Evolutionary conservation across 2,329 filamentous ascomycete genomes (phyloP).

Genomic region (Rhinocladiella similis): DNA sequence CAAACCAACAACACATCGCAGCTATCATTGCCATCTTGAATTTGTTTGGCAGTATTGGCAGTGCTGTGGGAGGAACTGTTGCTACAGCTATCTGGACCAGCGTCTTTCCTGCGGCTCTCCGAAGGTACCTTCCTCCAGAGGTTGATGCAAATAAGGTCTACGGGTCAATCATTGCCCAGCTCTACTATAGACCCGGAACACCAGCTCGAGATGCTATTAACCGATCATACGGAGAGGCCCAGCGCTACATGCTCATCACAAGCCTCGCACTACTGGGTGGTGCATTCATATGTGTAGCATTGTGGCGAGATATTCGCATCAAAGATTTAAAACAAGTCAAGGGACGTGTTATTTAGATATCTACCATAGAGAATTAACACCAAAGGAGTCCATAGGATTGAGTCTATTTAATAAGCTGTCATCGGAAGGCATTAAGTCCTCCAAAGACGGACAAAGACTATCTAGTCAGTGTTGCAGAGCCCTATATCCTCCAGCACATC

Average conservation of each 20-base stretch:
- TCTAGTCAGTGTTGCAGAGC: no score
- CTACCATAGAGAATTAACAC: constrained; percentile 33
- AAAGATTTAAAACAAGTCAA: constrained; percentile 25
- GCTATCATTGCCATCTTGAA: constrained; percentile 36
- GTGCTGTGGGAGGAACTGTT: constrained; percentile 35
- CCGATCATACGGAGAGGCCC: constrained; percentile 48
- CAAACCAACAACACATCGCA: constrained; percentile 55
- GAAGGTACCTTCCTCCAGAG: constrained; percentile 37
- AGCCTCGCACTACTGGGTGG: constrained; percentile 15
- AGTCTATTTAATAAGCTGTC: no score
- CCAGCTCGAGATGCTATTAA: constrained; percentile 46
- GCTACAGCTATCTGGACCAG: constrained; percentile 37
- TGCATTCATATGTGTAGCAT: constrained; percentile 9
- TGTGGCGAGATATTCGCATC: constrained; percentile 26
- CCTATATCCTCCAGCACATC: background rate
- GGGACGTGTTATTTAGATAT: constrained; percentile 17
- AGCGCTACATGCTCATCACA: constrained; percentile 45
- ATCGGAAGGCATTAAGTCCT: no score
- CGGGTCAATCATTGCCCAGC: constrained; percentile 54
- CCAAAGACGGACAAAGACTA: no score
- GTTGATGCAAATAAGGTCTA: constrained; percentile 51
- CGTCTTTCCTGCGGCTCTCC: constrained; percentile 39
- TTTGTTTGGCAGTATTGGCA: constrained; percentile 35
- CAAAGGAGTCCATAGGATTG: no score
- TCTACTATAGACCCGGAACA: constrained; percentile 45